Conservation (phyloP, 768 basidiomycete genomes). For the Mycena rosella region DNA sequence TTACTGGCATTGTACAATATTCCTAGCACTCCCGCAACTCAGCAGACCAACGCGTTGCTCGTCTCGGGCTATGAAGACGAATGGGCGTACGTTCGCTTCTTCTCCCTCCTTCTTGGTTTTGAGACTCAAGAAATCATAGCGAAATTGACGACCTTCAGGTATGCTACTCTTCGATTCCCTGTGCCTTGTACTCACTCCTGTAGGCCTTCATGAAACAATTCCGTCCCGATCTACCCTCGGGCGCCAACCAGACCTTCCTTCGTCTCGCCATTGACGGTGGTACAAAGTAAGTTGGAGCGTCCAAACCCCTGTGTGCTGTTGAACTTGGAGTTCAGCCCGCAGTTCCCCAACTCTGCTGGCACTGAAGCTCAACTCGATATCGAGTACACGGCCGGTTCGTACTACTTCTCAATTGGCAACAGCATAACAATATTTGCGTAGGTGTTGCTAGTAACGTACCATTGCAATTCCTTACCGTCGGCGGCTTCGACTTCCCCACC, state of each 20-base stretch:
- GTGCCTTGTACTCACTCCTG: neutral
- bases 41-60: conserved; percentile 35
- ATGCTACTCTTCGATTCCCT: neutral
- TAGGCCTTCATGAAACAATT: conserved; percentile 34
- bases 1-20: conserved; percentile 42
- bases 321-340: conserved; percentile 21
- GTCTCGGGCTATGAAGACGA: conserved; percentile 37
- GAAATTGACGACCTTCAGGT: conserved; percentile 37
- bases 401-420: conserved; percentile 49
- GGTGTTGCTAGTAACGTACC: conserved; percentile 49
- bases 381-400: conserved; percentile 25
- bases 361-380: conserved; percentile 34
- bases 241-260: conserved; percentile 34
- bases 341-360: conserved; percentile 24
- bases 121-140: conserved; percentile 13
- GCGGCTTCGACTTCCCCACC: conserved; percentile 60
- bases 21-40: conserved; percentile 38
- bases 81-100: conserved; percentile 30
- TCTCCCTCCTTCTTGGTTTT: conserved; percentile 3
- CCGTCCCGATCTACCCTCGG: conserved; percentile 18
- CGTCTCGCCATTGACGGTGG: conserved; percentile 33
- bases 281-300: neutral
- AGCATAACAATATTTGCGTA: conserved; percentile 57
- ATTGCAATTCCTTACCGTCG: conserved; percentile 55
- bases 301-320: no score